A percentile compares a stretch with the other conserved stretches of the same genome.
phyloP scores from a whole-genome alignment of 306 rosid species.

The Prinsepia uniflora region DNA sequence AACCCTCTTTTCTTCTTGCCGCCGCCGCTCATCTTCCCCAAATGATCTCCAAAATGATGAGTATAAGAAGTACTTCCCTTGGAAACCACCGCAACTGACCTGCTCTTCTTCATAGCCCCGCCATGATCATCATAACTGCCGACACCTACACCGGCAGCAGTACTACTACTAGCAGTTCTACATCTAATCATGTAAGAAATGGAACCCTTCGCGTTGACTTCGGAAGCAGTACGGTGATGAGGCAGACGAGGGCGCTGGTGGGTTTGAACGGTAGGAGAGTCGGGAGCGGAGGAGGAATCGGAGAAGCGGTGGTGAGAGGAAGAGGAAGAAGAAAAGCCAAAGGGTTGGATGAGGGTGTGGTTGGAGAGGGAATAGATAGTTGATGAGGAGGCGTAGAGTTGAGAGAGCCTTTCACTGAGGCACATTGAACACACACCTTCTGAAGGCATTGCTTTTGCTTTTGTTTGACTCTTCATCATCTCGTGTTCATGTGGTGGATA shows the following conservation, averaged over 20 bases:
- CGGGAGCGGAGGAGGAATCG: slow-evolving; percentile 3
- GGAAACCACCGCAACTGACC: slow-evolving; percentile 41
- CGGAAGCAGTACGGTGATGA: slow-evolving; percentile 45
- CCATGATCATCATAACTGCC: slow-evolving; percentile 19
- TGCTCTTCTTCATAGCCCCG: slow-evolving; percentile 55
- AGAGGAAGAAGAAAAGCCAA: not conserved
- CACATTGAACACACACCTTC: slow-evolving; percentile 58
- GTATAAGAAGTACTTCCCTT: not conserved
- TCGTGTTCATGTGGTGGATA: not conserved
- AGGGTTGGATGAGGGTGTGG: too few species aligned
- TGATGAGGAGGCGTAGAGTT: slow-evolving; percentile 25
- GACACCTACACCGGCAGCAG: not conserved
- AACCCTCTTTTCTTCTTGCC: slow-evolving; percentile 35
- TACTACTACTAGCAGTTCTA: not conserved
- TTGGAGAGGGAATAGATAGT: too few species aligned
- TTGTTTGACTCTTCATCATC: slow-evolving; percentile 10
- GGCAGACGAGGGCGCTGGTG: slow-evolving; percentile 10
- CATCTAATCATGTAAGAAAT: slow-evolving; percentile 27
- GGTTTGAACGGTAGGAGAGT: slow-evolving; percentile 3
- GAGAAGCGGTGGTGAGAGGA: not conserved
- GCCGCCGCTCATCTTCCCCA: slow-evolving; percentile 15
- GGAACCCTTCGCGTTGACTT: slow-evolving; percentile 27
- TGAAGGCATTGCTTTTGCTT: slow-evolving; percentile 16
- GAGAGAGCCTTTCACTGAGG: slow-evolving; percentile 48
- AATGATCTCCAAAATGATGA: slow-evolving; percentile 2